Evolutionary conservation across 1,139 yeast species (phyloP), one percentile per base, ranked within the genome.

Genomic region (Protomyces inouyei): DNA sequence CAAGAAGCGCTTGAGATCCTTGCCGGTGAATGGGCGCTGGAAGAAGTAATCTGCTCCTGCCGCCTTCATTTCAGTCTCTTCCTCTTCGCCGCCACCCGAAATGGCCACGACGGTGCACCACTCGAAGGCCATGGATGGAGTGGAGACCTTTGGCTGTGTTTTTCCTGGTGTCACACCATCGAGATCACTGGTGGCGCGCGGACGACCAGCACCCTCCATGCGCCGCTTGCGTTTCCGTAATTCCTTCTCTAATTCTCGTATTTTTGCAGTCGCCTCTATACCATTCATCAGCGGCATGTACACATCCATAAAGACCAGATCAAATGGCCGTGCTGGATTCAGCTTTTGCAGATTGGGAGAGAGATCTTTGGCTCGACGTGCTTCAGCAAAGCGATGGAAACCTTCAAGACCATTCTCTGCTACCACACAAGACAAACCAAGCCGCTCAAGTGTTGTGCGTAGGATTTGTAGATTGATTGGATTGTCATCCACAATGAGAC

Each of bases 401-500:
- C 37, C 54, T 28, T 28, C 36, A 18, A 32, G 37, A 25, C 64
- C 64, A 35, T 60, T 48, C 37, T 28, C 48, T 16, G 64, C 64
- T 3, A 45, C 35, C 12, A 53, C 59, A 28, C 38, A 54, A 12
- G 64, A 28, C 18, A 60, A 35, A 1, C 48, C 55, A 12, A 53
- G 64, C 28, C 46, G 54, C 38, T 45, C 59, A 14, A 60, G 59
- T n/a, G 54, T 52, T 4, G 46, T 60, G 48, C 38, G 48, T 10
- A 60, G 51, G 9, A 60, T 60, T 21, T 45, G 46, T 9, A 60
- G 48, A 28, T 60, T 60, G 64, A 60, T 54, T 14, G 43, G 38
- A 36, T 60, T 60, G 32, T 60, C 64, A 40, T 60, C 64, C 18
- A 60, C 59, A 14, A 57, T 36, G 25, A 57, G 52, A 28, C 61